Conservation (phyloP, 1,139 yeast species). For the Candida pseudoviswanathii region DNA sequence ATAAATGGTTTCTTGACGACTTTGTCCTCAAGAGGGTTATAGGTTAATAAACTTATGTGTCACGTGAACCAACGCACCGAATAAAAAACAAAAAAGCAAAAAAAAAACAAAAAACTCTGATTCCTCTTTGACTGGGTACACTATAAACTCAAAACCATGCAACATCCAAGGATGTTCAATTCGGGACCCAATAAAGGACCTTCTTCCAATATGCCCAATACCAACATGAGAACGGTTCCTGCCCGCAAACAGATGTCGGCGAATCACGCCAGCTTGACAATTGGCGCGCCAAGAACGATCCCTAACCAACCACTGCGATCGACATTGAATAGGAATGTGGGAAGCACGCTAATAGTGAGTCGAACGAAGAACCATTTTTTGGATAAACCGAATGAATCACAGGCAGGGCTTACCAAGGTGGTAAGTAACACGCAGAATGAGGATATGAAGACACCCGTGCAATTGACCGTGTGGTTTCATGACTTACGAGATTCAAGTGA, state of each 20-base stretch:
- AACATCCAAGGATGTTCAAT: slow-evolving; percentile 32
- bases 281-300: slow-evolving; percentile 20
- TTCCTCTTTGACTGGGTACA: neutral
- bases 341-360: slow-evolving; percentile 18
- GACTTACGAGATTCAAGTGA: slow-evolving; percentile 61
- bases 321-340: slow-evolving; percentile 14
- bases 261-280: slow-evolving; percentile 23
- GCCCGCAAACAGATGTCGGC: slow-evolving; percentile 22
- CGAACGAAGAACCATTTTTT: slow-evolving; percentile 15
- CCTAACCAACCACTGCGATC: slow-evolving; percentile 6
- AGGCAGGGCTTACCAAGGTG: neutral
- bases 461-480: slow-evolving; percentile 71
- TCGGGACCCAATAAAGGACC: slow-evolving; percentile 4
- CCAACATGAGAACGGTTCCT: neutral
- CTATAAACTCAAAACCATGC: slow-evolving; percentile 20
- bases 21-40: slow-evolving; percentile 38
- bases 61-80: neutral
- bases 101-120: slow-evolving; percentile 1
- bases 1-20: slow-evolving; percentile 68
- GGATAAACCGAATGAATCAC: slow-evolving; percentile 6
- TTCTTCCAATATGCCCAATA: neutral
- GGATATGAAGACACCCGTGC: slow-evolving; percentile 29
- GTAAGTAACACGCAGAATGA: slow-evolving; percentile 9
- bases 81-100: neutral
- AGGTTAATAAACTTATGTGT: no score